Evolutionary conservation across 495 filamentous ascomycete genomes (phyloP).

Genomic region (Aspergillus asperescens): DNA sequence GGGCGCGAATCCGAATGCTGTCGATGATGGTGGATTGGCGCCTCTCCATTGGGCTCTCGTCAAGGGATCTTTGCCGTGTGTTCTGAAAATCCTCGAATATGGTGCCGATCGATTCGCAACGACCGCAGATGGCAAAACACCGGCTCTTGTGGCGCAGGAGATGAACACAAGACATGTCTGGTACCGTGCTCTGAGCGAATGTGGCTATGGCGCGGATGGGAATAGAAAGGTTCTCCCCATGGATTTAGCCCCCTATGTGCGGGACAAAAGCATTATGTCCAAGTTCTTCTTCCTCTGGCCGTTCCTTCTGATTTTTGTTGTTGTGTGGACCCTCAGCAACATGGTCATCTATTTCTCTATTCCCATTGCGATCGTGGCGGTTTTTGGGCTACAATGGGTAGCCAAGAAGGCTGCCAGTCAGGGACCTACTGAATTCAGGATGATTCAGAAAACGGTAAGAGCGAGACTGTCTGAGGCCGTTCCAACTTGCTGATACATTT

Average conservation of each 20-base stretch:
- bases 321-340: slow-evolving; percentile 65
- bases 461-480: not conserved
- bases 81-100: slow-evolving; percentile 89
- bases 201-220: slow-evolving; percentile 75
- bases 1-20: slow-evolving; percentile 88
- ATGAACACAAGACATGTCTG: slow-evolving; percentile 81
- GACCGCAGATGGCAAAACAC: slow-evolving; percentile 83
- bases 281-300: slow-evolving; percentile 93
- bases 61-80: slow-evolving; percentile 77
- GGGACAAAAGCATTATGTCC: slow-evolving; percentile 71
- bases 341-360: slow-evolving; percentile 70
- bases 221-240: slow-evolving; percentile 55
- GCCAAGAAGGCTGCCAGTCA: slow-evolving; percentile 71
- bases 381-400: slow-evolving; percentile 71
- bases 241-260: slow-evolving; percentile 50
- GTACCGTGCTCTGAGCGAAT: slow-evolving; percentile 78
- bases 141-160: slow-evolving; percentile 74
- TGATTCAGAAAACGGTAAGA: slow-evolving; percentile 79
- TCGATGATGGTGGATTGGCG: slow-evolving; percentile 86
- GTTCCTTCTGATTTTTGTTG: slow-evolving; percentile 64
- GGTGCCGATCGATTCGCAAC: slow-evolving; percentile 86
- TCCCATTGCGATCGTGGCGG: slow-evolving; percentile 59
- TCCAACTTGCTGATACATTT: slow-evolving; percentile 2
- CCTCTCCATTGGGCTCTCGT: slow-evolving; percentile 96
- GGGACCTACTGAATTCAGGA: slow-evolving; percentile 78